Evolutionary conservation across 176 grass and related monocot species (phyloP), one percentile per base, ranked within the genome.

Genomic region (Puya raimondii): DNA sequence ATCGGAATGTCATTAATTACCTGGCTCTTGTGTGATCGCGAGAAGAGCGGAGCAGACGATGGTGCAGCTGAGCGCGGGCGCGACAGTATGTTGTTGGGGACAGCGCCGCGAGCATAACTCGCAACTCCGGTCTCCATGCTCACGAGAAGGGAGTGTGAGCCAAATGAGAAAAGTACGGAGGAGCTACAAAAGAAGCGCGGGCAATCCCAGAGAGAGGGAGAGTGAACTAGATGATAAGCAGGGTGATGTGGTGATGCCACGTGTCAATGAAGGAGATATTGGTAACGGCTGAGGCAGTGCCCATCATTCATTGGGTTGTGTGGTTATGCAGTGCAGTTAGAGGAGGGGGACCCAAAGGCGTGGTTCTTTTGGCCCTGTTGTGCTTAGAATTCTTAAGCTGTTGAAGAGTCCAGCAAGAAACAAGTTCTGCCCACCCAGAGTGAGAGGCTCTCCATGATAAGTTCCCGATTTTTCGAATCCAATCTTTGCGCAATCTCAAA

Each of bases 101-200:
- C 72, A 7, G 80, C 78, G 12, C 74, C 74, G 52, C 72, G 80
- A 48, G 85, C 66, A 20, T 84, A 91, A 74, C 80, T 80, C 18
- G 91, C 91, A 29, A 81, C 81, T 47, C 87, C 83, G 64, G 83
- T 86, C 75, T 96, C 88, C 91, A 96, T 96, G 14, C 29, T 48
- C 20, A 2, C 49, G 6, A 3, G 54, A 61, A 10, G 15, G 51
- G 7, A 21, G 65, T 27, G 17, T 9, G n/a, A 17, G 33, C 20
- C 61, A 15, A 20, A 16, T 22, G 23, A 25, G 63, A 21, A 22
- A 42, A 42, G 4, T 42, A 42, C 4, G 33, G 33, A 42, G 33
- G 33, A 42, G 33, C 6, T 42, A 42, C 33, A 7, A 7, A 42
- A 42, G 33, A 42, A 42, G 33, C 33, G 33, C 33, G 33, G 33